These are phyloP conservation scores for Trichophyton mentagrophytes DNA, from an alignment of 2,329 filamentous ascomycete species.

Conservation along the genomic window DNA sequence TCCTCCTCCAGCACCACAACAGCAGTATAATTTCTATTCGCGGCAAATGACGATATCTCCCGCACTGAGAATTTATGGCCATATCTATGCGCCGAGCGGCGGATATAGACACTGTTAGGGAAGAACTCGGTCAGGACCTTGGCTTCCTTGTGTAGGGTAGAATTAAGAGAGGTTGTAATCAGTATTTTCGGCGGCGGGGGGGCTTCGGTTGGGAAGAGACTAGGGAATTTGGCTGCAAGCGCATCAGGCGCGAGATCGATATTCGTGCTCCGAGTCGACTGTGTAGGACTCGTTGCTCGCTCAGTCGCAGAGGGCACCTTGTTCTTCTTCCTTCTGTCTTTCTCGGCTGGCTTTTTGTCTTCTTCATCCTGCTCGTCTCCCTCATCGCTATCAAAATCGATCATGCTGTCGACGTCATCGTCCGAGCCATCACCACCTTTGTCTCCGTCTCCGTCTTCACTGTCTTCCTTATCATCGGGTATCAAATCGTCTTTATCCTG, in stretches of 20 bases:
- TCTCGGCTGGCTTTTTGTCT: constrained; percentile 24
- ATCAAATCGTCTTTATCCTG: constrained; percentile 26
- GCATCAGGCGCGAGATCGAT: constrained; percentile 49
- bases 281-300: constrained; percentile 43
- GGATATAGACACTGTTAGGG: constrained; percentile 69
- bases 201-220: constrained; percentile 41
- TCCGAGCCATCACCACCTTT: constrained; percentile 35
- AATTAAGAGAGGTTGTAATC: constrained; percentile 81
- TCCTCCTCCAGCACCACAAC: constrained; percentile 82
- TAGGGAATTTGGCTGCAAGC: constrained; percentile 48
- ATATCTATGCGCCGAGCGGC: constrained; percentile 68
- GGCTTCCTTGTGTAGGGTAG: constrained; percentile 73
- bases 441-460: constrained; percentile 20
- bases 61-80: constrained; percentile 82
- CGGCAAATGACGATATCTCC: constrained; percentile 78
- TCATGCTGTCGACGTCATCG: constrained; percentile 63
- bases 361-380: constrained; percentile 40
- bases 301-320: constrained; percentile 28
- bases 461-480: constrained; percentile 25
- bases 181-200: constrained; percentile 67
- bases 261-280: constrained; percentile 46
- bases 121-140: constrained; percentile 67
- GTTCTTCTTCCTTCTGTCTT: constrained; percentile 26
- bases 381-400: constrained; percentile 43
- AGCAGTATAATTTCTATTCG: constrained; percentile 69